Percentiles rank a stretch among this genome's conserved stretches.
Evolutionary conservation across 2,329 filamentous ascomycete genomes (phyloP).

Genomic region (Sporothrix humicola): DNA sequence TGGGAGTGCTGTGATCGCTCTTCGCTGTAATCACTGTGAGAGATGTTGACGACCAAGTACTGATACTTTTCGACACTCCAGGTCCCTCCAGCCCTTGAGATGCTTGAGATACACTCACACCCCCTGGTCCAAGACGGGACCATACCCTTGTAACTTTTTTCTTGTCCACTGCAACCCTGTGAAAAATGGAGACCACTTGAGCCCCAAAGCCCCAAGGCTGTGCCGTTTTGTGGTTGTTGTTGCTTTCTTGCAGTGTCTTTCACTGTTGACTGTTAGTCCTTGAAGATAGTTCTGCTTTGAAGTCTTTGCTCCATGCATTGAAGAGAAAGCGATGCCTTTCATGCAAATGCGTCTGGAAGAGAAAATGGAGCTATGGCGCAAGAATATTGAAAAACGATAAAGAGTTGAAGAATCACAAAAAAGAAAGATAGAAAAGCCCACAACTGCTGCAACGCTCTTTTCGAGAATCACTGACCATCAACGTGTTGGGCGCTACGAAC

Average conservation of each 20-base stretch:
- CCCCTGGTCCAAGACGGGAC: conserved; percentile 8
- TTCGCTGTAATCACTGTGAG: not conserved
- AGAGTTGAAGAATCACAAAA: not conserved
- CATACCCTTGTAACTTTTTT: not conserved
- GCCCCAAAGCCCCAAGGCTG: not conserved
- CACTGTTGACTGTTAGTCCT: too few species aligned
- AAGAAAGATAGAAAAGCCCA: not conserved
- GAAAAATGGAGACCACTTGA: not conserved
- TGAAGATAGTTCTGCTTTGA: not conserved
- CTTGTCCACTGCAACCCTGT: not conserved
- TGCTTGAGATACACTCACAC: conserved; percentile 2
- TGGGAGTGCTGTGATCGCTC: too few species aligned
- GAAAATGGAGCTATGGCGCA: not conserved
- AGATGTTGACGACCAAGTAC: conserved; percentile 27
- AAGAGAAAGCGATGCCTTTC: not conserved
- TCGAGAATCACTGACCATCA: too few species aligned
- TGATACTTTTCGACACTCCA: conserved; percentile 19
- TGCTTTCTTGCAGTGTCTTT: not conserved
- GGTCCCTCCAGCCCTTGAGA: not conserved
- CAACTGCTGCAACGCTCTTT: conserved; percentile 20
- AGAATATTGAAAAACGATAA: not conserved
- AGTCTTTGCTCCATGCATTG: not conserved
- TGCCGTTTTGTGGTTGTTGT: not conserved
- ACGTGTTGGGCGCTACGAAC: conserved; percentile 12
- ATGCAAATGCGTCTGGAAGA: not conserved